These are phyloP conservation scores for Kwoniella botswanensis DNA, from an alignment of 768 basidiomycete genomes.

Conservation along the genomic window DNA sequence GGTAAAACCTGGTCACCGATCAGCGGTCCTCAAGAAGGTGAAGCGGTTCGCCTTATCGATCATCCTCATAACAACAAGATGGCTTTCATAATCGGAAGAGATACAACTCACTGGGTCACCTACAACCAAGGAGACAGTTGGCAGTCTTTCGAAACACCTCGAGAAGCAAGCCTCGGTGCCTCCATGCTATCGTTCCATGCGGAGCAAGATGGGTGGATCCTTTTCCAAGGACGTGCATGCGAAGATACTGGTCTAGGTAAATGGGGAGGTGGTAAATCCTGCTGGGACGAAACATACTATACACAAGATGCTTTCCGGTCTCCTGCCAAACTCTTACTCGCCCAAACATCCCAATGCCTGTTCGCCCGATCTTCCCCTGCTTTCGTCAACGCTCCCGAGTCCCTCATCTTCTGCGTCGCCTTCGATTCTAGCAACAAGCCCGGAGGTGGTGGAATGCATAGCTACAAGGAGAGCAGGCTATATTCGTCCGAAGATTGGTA, in stretches of 20 bases:
- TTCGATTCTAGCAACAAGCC: slow-evolving; percentile 66
- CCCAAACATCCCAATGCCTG: slow-evolving; percentile 76
- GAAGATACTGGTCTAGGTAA: slow-evolving; percentile 50
- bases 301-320: slow-evolving; percentile 81
- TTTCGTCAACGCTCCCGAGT: slow-evolving; percentile 73
- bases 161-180: slow-evolving; percentile 56
- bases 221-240: slow-evolving; percentile 55
- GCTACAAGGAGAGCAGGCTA: slow-evolving; percentile 68
- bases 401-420: slow-evolving; percentile 88
- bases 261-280: slow-evolving; percentile 55
- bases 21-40: slow-evolving; percentile 65
- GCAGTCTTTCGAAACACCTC: slow-evolving; percentile 75
- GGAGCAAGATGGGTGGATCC: slow-evolving; percentile 63
- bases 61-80: slow-evolving; percentile 84
- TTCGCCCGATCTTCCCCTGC: slow-evolving; percentile 87
- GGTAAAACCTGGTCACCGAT: slow-evolving; percentile 71
- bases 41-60: slow-evolving; percentile 73
- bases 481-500: slow-evolving; percentile 89
- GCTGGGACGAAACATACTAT: slow-evolving; percentile 76
- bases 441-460: slow-evolving; percentile 56
- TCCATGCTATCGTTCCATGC: slow-evolving; percentile 87
- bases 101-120: slow-evolving; percentile 82
- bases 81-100: slow-evolving; percentile 81
- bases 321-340: slow-evolving; percentile 66
- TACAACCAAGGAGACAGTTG: slow-evolving; percentile 86